Base-by-base conservation (phyloP, 192 early-diverging fungal species). In the Coemansia sp. region DNA sequence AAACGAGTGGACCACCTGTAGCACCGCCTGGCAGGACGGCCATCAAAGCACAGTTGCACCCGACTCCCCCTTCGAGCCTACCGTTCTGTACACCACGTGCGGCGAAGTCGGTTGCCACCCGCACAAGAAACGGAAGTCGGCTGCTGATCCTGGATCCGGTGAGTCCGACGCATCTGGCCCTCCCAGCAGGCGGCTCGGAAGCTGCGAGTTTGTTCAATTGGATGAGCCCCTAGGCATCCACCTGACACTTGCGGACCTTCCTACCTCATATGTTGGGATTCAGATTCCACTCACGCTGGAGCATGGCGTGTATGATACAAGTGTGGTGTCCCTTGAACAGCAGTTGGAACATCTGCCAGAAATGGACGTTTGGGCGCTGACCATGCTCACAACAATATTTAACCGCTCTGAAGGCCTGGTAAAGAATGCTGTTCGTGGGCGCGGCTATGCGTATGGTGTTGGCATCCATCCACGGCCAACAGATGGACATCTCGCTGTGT, bases 381-480 rank as follows among this genome's bases (percentile, higher is more conserved):
- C 36, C 1, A 26, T 83, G 12, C 69, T 95, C 19, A 85, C 88
- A 18, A 88, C 88, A 51, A 72, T 94, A 8, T 76, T 95, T 15
- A 89, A 89, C 13, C 83, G 89, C 41, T 83, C 86, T 32, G 94
- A 93, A 56, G 94, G 94, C 3, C 86, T 91, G n/a, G 66, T 95
- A 5, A 94, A 92, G 69, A 90, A 85, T n/a, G 86, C 89, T 0
- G 89, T 95, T 11, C 85, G 94, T 12, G 92, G 93, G 18, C 80
- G 79, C 19, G 89, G 90, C 45, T 90, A 89, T 61, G 93, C 93
- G 0, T 95, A 95, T 65, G 92, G 87, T 48, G 65, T 82, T 13
- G 79, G 74, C 1, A 68, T 76, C 18, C 79, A 82, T 62, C 58
- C 71, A 1, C 62, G 51, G 1, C 49, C 32, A 42, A 61, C 67